Evolutionary conservation across 805 yeast genomes (phyloP).

Genomic region (Nakazawaea ishiwadae): DNA sequence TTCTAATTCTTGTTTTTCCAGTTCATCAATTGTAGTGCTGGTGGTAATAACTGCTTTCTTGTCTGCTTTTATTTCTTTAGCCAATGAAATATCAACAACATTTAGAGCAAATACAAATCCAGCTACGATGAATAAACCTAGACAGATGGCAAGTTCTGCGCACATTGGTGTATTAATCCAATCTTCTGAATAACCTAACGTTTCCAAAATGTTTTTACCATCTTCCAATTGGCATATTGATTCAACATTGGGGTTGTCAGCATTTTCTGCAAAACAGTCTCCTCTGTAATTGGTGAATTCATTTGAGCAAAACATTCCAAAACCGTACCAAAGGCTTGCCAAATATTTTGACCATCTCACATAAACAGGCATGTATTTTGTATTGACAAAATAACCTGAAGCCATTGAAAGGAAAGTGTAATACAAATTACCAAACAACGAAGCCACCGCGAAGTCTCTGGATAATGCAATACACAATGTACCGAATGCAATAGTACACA

Average conservation of each 20-base stretch:
- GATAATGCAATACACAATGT: conserved; percentile 48
- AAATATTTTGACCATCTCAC: conserved; percentile 81
- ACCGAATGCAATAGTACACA: conserved; percentile 53
- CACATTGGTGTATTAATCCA: conserved; percentile 61
- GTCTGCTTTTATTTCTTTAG: conserved; percentile 19
- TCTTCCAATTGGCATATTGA: conserved; percentile 41
- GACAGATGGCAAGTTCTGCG: conserved; percentile 45
- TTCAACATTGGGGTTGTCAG: conserved; percentile 24
- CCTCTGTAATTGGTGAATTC: conserved; percentile 62
- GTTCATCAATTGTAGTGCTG: background rate
- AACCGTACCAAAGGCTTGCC: conserved; percentile 74
- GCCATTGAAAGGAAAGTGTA: conserved; percentile 74
- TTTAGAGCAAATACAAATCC: conserved; percentile 37
- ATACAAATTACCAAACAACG: conserved; percentile 55
- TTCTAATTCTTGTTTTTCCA: background rate
- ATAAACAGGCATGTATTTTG: conserved; percentile 73
- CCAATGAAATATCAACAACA: conserved; percentile 42
- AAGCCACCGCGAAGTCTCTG: conserved; percentile 57
- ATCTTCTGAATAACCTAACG: conserved; percentile 52
- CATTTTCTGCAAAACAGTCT: conserved; percentile 41
- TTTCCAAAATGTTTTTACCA: conserved; percentile 48
- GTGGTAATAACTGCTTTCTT: background rate
- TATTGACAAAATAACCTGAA: conserved; percentile 76
- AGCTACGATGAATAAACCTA: conserved; percentile 44
- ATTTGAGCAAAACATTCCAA: conserved; percentile 63